Base-by-base conservation (phyloP, 371 early-diverging fungal species). In the Sanchytrium tribonematis region DNA sequence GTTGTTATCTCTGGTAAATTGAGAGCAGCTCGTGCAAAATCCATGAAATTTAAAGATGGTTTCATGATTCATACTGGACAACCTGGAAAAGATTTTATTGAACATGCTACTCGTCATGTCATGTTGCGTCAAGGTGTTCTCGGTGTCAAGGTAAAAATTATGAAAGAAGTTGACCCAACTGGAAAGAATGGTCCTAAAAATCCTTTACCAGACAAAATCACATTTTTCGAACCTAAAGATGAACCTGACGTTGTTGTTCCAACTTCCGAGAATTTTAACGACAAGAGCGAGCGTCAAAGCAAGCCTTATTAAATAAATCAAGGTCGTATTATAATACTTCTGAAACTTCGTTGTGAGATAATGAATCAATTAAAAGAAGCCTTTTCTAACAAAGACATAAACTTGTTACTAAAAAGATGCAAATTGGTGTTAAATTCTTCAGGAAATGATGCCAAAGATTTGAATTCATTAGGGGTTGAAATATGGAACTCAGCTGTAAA, bases 141-240 rank as follows among this genome's bases (percentile, higher is more conserved):
- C 72, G 99, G 99, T 82, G 89, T 99, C 82, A 96, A 97, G 87
- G 99, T 99, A 81, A 93, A 94, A 87, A 98, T 99, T 79, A 99
- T 98, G 97, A 84, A 93, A 74, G 93, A 90, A 73, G 83, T 83
- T 78, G 99, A 98, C 82, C 96, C 97, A 69, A 85, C 85, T 72
- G 98, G 98, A 78, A 90, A 89, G 78, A 77, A 81, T 73, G 98
- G 98, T 72, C 97, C 98, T 79, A 90, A 88, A 86, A 88, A 83
- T 78, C 84, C 92, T 73, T 86, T 99, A 71, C 95, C 97, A 74
- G 99, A 98, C 80, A 83, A 86, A 73, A 92, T 98, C 77, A 96
- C 87, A 80, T 93, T 98, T 81, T 83, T 92, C 73, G 89, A 84
- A 73, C 76, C 78, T 30, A 79, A 71, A 67, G 72, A 71, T 30